Percentiles rank a stretch among this genome's conserved stretches.
These are phyloP conservation scores for Rhizoclosmatium globosum DNA, from an alignment of 192 early-diverging fungal genomes.

Conservation along the genomic window DNA sequence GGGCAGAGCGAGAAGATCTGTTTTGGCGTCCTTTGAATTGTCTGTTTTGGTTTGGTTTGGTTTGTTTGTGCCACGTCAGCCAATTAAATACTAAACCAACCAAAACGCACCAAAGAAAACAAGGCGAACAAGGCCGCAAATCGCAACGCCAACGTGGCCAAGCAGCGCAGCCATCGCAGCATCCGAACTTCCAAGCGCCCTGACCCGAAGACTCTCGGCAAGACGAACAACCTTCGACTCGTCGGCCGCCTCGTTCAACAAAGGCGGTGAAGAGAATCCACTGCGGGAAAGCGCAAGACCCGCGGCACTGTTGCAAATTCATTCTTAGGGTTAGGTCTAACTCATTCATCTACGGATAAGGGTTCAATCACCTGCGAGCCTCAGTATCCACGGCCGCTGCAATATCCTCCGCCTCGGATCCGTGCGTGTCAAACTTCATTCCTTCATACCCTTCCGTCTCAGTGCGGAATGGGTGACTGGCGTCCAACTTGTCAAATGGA, in stretches of 20 bases:
- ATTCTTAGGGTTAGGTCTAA: too few relatives aligned
- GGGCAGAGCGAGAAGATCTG: not conserved
- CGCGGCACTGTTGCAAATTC: too few relatives aligned
- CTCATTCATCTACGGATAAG: too few relatives aligned
- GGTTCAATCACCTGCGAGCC: too few relatives aligned
- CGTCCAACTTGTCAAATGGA: too few relatives aligned
- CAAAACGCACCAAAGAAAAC: not conserved
- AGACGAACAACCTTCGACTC: not conserved
- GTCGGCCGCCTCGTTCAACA: not conserved
- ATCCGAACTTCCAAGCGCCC: not conserved
- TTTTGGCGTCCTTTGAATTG: not conserved
- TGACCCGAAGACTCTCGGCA: not conserved
- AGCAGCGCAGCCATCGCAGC: not conserved
- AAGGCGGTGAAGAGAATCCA: not conserved
- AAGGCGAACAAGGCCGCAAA: not conserved
- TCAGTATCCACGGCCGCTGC: too few relatives aligned
- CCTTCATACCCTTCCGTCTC: too few relatives aligned
- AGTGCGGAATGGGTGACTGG: too few relatives aligned
- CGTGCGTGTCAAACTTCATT: too few relatives aligned
- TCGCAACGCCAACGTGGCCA: not conserved
- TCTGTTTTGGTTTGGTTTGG: not conserved
- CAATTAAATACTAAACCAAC: too few relatives aligned
- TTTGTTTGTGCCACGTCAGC: not conserved
- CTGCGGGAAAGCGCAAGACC: not conserved
- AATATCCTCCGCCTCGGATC: too few relatives aligned